Evolutionary conservation across 2,329 filamentous ascomycete genomes (phyloP).

Genomic region (Penicillium sp.): DNA sequence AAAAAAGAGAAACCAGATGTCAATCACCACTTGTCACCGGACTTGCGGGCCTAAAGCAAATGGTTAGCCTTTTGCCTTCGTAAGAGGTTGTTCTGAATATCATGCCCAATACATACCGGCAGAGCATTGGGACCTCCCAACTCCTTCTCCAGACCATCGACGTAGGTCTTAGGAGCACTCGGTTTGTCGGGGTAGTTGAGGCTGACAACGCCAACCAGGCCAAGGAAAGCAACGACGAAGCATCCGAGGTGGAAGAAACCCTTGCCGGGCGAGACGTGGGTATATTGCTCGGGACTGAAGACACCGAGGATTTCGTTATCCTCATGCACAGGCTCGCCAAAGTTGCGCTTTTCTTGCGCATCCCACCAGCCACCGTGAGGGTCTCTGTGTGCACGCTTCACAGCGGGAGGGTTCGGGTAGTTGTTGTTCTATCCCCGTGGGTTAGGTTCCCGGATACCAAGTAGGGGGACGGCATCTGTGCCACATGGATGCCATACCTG

Average conservation of each 20-base stretch:
- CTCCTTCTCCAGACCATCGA: conserved; percentile 68
- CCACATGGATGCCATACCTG: conserved; percentile 35
- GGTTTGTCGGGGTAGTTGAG: conserved; percentile 69
- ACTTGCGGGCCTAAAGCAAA: conserved; percentile 37
- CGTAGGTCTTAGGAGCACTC: conserved; percentile 66
- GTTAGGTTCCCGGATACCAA: conserved; percentile 17
- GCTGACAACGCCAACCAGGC: conserved; percentile 66
- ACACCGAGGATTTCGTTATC: conserved; percentile 91
- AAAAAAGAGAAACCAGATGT: conserved; percentile 22
- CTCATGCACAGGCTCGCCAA: conserved; percentile 92
- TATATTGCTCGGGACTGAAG: conserved; percentile 87
- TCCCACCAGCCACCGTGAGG: conserved; percentile 96
- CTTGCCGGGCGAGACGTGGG: conserved; percentile 71
- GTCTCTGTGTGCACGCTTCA: conserved; percentile 91
- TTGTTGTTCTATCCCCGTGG: conserved; percentile 41
- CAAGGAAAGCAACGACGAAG: conserved; percentile 64
- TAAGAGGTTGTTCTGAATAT: not conserved
- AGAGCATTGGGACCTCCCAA: conserved; percentile 67
- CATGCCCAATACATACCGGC: conserved; percentile 53
- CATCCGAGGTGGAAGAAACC: conserved; percentile 65
- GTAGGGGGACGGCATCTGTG: not conserved
- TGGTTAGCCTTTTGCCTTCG: conserved; percentile 11
- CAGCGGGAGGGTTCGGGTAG: conserved; percentile 51
- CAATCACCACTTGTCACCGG: conserved; percentile 37
- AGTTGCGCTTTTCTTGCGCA: conserved; percentile 94